These are phyloP conservation scores for Trichoderma gracile DNA, from an alignment of 2,329 filamentous ascomycete species.

Conservation along the genomic window DNA sequence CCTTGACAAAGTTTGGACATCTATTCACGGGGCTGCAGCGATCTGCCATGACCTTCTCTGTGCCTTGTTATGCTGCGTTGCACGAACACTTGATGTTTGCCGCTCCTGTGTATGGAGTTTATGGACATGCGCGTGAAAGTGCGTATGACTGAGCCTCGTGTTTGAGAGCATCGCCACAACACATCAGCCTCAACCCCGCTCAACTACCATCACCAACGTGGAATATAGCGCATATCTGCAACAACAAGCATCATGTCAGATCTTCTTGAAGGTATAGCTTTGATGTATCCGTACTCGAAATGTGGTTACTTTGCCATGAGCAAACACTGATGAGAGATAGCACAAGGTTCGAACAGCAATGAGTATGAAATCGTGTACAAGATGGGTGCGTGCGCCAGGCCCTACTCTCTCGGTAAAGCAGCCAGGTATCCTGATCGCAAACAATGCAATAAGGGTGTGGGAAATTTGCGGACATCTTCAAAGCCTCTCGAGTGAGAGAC, in stretches of 20 bases:
- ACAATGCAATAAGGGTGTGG: constrained; percentile 67
- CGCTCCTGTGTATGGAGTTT: too few species aligned
- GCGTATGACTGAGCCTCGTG: too few species aligned
- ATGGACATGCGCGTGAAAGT: too few species aligned
- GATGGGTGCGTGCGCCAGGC: constrained; percentile 67
- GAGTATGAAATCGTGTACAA: constrained; percentile 99
- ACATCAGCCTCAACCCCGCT: not conserved
- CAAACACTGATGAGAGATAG: not conserved
- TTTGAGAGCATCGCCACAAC: not conserved
- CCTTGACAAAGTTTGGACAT: too few species aligned
- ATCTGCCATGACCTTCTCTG: too few species aligned
- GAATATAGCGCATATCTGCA: not conserved
- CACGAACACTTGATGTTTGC: too few species aligned
- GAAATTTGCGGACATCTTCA: constrained; percentile 98
- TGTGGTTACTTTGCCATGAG: not conserved
- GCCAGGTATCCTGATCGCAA: constrained; percentile 32
- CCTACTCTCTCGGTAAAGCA: not conserved
- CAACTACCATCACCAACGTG: not conserved
- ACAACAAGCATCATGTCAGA: not conserved
- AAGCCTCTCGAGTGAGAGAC: constrained; percentile 98
- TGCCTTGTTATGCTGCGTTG: too few species aligned
- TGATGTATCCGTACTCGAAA: too few species aligned
- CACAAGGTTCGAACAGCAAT: constrained; percentile 49
- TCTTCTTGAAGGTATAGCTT: not conserved
- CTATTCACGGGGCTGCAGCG: too few species aligned